Conservation (phyloP, 805 yeast species). For the Candida yuanshanica region DNA sequence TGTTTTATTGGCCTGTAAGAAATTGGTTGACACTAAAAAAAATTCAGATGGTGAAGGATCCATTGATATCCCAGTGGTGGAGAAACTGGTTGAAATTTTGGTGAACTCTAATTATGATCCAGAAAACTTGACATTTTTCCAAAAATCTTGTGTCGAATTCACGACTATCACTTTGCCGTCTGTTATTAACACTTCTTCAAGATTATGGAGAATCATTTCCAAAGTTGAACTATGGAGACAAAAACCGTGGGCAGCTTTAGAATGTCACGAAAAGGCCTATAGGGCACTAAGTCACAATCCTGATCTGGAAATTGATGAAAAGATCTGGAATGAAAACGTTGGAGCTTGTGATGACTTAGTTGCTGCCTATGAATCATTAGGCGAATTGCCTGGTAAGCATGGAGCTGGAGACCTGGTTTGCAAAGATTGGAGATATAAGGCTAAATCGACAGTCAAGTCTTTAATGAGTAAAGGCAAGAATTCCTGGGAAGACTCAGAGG, state of each 20-base stretch:
- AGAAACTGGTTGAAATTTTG: constrained; percentile 63
- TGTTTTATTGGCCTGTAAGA: constrained; percentile 68
- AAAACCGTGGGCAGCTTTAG: constrained; percentile 84
- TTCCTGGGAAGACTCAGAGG: constrained; percentile 75
- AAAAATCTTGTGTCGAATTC: constrained; percentile 62
- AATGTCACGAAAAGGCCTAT: constrained; percentile 80
- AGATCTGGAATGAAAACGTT: constrained; percentile 71
- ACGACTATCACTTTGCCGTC: constrained; percentile 64
- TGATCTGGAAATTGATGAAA: constrained; percentile 54
- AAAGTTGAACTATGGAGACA: constrained; percentile 82
- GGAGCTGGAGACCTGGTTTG: constrained; percentile 84
- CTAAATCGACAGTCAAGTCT: constrained; percentile 64
- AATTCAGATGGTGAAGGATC: constrained; percentile 56
- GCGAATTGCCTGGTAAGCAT: constrained; percentile 75
- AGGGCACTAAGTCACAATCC: constrained; percentile 65
- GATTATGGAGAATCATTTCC: constrained; percentile 81
- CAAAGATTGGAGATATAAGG: constrained; percentile 86
- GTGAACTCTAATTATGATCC: constrained; percentile 41
- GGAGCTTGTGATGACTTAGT: constrained; percentile 73
- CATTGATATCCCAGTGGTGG: constrained; percentile 71
- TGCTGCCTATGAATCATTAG: constrained; percentile 81
- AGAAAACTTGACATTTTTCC: constrained; percentile 47
- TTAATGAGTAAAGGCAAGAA: constrained; percentile 73
- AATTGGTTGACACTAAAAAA: constrained; percentile 51
- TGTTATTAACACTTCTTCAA: constrained; percentile 52